A percentile compares a stretch with the other conserved stretches of the same genome.
phyloP scores from a whole-genome alignment of 2,329 filamentous ascomycete species.

The Alternaria rosae region DNA sequence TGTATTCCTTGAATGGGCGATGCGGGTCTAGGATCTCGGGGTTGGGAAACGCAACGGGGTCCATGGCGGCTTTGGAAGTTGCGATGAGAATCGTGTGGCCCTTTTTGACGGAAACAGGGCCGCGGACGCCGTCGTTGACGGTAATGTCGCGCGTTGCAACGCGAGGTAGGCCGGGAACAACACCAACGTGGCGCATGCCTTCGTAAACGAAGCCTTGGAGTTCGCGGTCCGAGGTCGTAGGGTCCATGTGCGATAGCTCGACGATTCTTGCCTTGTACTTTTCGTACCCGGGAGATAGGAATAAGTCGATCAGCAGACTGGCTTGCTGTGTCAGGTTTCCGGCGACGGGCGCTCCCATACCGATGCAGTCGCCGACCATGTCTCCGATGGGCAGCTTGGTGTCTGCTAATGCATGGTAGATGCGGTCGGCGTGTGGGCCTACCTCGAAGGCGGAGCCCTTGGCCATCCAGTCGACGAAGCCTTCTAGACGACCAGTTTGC shows the following conservation, averaged over 20 bases:
- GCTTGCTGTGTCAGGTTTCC: constrained; percentile 63
- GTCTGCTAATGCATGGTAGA: constrained; percentile 59
- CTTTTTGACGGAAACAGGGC: constrained; percentile 55
- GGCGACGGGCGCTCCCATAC: constrained; percentile 59
- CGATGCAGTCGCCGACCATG: constrained; percentile 60
- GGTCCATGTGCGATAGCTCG: constrained; percentile 57
- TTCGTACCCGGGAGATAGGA: constrained; percentile 59
- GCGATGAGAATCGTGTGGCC: constrained; percentile 47
- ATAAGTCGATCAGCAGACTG: constrained; percentile 62
- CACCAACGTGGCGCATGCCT: constrained; percentile 62
- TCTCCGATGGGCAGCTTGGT: constrained; percentile 58
- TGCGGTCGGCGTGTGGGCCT: constrained; percentile 58
- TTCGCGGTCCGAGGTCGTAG: constrained; percentile 63
- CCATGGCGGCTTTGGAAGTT: constrained; percentile 52
- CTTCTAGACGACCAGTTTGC: constrained; percentile 61
- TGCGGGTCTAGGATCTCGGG: constrained; percentile 49
- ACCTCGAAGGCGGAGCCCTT: constrained; percentile 64
- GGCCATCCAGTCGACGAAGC: constrained; percentile 59
- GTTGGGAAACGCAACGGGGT: constrained; percentile 42
- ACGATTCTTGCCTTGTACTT: constrained; percentile 61
- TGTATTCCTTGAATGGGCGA: constrained; percentile 44
- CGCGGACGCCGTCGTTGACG: constrained; percentile 60
- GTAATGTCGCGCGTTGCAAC: constrained; percentile 54
- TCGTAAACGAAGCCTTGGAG: constrained; percentile 63
- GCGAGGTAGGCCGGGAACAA: constrained; percentile 61